Base-by-base conservation (phyloP, 2,329 filamentous ascomycete species). In the Aspergillus sp. region DNA sequence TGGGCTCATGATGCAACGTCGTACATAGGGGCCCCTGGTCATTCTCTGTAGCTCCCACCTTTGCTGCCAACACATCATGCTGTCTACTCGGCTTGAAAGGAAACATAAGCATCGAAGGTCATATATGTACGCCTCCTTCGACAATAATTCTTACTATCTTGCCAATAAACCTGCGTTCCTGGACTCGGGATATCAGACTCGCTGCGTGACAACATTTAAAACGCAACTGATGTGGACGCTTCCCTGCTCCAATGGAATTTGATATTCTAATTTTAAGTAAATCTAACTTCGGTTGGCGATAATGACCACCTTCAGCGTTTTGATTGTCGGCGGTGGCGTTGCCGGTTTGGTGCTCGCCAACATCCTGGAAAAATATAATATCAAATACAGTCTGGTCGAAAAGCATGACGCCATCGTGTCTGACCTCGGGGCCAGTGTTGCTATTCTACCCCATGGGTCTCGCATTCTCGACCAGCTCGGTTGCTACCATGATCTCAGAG, bases 391-490 rank as follows among this genome's bases (percentile, higher is more conserved):
- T 2, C 47, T 80, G 0, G 64, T 80, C 0, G 76, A 80, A 50
- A 58, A 61, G 0, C 59, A 71, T 41, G 28, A 49, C 0, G 56
- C 66, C 0, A 48, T 57, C 34, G 49, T 46, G 0, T 74, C 75
- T 0, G 61, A 69, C 19, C 59, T 72, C 0, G 77, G 77, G 0
- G 75, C 74, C 0, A 70, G 66, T 3, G 74, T 80, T 29, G 73
- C 65, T 1, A 52, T 79, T 0, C 49, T 67, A 0, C 63, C 75
- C 0, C 64, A 72, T 12, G 72, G 72, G 0, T 47, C 59, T 3
- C 63, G 70, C 0, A 71, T 79, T 5, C 55, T 78, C 0, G 75
- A 78, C 43, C 77, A 80, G 55, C 55, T 80, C 0, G 75, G 73
- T 1, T 50, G 65, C 33, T 69, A 53, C 28, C 60, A 67, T 4